These are phyloP conservation scores for Globisporangium radiosum DNA, from an alignment of 352 stramenopile species.

Conservation along the genomic window DNA sequence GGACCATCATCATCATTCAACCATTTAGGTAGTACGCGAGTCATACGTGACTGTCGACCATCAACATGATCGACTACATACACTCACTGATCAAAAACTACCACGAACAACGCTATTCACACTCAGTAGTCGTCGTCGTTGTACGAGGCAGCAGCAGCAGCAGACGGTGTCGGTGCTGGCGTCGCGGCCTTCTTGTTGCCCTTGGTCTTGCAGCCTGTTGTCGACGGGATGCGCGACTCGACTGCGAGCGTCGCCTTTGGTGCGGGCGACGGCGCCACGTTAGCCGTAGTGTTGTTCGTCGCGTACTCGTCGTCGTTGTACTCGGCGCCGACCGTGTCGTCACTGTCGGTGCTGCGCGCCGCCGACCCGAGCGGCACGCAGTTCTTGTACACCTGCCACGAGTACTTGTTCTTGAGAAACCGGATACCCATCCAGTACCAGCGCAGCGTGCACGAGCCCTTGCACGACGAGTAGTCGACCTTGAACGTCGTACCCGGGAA, in stretches of 20 bases:
- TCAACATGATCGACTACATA: too few species aligned
- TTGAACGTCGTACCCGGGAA: conserved; percentile 29
- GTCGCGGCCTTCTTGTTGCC: background rate
- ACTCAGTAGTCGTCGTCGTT: background rate
- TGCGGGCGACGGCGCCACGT: background rate
- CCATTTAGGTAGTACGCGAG: too few species aligned
- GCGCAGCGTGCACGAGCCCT: conserved; percentile 23
- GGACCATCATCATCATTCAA: too few species aligned
- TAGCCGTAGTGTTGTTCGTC: background rate
- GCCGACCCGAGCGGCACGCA: conserved; percentile 14
- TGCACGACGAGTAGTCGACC: conserved; percentile 34
- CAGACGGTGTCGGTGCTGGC: background rate
- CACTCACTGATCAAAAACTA: background rate
- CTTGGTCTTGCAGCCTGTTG: background rate
- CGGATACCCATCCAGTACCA: conserved; percentile 38
- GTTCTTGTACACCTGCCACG: conserved; percentile 57
- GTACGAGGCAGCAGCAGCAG: background rate
- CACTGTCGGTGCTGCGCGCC: background rate
- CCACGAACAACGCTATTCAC: background rate
- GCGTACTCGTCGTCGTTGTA: conserved; percentile 2
- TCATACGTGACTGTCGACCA: too few species aligned
- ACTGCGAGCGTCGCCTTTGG: background rate
- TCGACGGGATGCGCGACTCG: background rate
- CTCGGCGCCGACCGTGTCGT: background rate
- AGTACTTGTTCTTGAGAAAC: conserved; percentile 40